A percentile compares a stretch with the other conserved stretches of the same genome.
Evolutionary conservation across 805 yeast genomes (phyloP).

Genomic region (Cyberlindnera saturnus): DNA sequence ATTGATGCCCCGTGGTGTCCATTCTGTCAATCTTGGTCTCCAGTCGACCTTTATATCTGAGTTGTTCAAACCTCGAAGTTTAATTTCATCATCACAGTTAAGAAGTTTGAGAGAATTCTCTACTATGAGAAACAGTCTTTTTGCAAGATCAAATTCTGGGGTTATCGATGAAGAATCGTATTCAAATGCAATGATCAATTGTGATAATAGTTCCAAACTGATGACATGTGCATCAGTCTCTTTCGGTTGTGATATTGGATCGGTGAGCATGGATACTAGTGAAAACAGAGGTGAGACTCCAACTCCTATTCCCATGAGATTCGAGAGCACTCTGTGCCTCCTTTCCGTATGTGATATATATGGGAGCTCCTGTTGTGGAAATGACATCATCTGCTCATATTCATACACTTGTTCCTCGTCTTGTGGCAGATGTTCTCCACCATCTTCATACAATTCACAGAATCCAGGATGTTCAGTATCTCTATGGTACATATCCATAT

Average conservation of each 20-base stretch:
- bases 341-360: constrained; percentile 22
- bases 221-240: constrained; percentile 48
- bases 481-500: constrained; percentile 4
- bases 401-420: constrained; percentile 10
- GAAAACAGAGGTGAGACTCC: constrained; percentile 12
- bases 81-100: constrained; percentile 37
- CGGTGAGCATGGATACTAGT: constrained; percentile 36
- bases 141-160: constrained; percentile 30
- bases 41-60: constrained; percentile 30
- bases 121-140: constrained; percentile 29
- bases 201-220: constrained; percentile 51
- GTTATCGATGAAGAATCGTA: constrained; percentile 24
- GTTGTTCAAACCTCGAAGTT: constrained; percentile 34
- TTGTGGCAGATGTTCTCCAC: neutral
- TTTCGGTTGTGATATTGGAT: constrained; percentile 67
- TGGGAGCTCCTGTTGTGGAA: constrained; percentile 22
- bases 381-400: constrained; percentile 24
- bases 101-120: constrained; percentile 30
- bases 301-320: constrained; percentile 20
- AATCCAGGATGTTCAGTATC: constrained; percentile 10
- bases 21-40: constrained; percentile 25
- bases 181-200: constrained; percentile 34
- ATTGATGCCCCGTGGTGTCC: constrained; percentile 32
- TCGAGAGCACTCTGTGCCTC: constrained; percentile 27
- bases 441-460: constrained; percentile 1